Evolutionary conservation across 192 early-diverging fungal genomes (phyloP).

Genomic region (Mortierella antarctica): DNA sequence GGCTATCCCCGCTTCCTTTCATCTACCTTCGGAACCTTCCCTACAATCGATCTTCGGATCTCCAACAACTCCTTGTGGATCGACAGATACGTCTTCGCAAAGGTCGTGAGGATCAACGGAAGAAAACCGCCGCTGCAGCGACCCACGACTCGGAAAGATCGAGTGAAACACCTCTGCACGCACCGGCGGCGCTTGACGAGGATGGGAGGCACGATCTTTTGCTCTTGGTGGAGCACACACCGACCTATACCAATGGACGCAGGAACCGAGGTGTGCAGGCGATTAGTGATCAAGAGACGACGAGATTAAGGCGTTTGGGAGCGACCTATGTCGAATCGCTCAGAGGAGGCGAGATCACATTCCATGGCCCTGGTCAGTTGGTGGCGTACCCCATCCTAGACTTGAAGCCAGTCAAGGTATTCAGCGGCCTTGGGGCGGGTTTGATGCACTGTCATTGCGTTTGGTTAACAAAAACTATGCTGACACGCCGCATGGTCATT

Average conservation of each 20-base stretch:
- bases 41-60: slow-evolving; percentile 28
- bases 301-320: slow-evolving; percentile 67
- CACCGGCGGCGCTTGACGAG: slow-evolving; percentile 8
- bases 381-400: slow-evolving; percentile 94
- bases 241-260: slow-evolving; percentile 93
- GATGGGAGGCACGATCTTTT: slow-evolving; percentile 60
- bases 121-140: neutral
- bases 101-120: slow-evolving; percentile 11
- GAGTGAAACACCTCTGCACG: neutral
- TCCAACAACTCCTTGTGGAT: slow-evolving; percentile 42
- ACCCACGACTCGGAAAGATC: too few species aligned
- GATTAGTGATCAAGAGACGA: slow-evolving; percentile 56
- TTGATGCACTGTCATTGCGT: neutral
- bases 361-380: slow-evolving; percentile 97
- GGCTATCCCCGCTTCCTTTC: slow-evolving; percentile 39
- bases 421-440: neutral
- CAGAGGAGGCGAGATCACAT: slow-evolving; percentile 95
- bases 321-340: slow-evolving; percentile 82
- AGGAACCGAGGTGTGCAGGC: slow-evolving; percentile 70
- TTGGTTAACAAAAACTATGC: neutral
- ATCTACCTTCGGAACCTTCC: slow-evolving; percentile 50
- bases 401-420: slow-evolving; percentile 76
- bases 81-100: slow-evolving; percentile 46
- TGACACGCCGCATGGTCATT: neutral
- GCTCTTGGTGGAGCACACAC: slow-evolving; percentile 85